Evolutionary conservation across 148 eudicot species (phyloP), one percentile per base, ranked within the genome.

Genomic region (Polygonum maritimum): DNA sequence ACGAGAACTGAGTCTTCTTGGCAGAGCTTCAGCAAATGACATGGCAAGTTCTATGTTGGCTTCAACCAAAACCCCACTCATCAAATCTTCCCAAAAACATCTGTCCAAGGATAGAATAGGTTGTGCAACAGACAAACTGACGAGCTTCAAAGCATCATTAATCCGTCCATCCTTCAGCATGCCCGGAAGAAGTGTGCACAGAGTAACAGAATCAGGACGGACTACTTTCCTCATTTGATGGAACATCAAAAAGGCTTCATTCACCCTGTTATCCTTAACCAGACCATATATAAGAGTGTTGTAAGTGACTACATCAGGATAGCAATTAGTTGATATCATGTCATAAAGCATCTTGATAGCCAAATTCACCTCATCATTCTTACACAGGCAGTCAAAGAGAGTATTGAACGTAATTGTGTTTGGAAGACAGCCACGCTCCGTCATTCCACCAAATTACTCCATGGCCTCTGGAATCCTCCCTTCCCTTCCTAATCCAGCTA

Each of bases 321-420:
- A 73, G 80, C 97, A 92, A 81, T 84, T 75, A 86, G 77, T 77
- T 16, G 80, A 79, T 73, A 84, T 83, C 98, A 95, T 92, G 63
- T 82, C 88, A 81, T 76, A 83, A 31, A 92, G 83, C 81, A 89
- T 83, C 73, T 85, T 83, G 76, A 92, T 33, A 48, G 96, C 97
- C 76, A 84, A 76, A 81, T 86, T 82, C 63, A 92, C 86, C 81
- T 88, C 90, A 73, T 82, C 87, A 82, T 89, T 90, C 79, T 95
- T 95, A 81, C 96, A 92, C 75, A 95, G 91, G 78, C 97, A 89
- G 82, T 95, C 96, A 44, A 95, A 45, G 74, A 95, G 84, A 0
- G 98, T 92, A 79, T 95, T 92, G 73, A 80, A 95, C 54, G 94
- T 89, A 77, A 95, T 79, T 18, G 92, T 92, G 79, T 95, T 87